Conservation (phyloP, 2,329 filamentous ascomycete species). For the Spiromastix sp. region DNA sequence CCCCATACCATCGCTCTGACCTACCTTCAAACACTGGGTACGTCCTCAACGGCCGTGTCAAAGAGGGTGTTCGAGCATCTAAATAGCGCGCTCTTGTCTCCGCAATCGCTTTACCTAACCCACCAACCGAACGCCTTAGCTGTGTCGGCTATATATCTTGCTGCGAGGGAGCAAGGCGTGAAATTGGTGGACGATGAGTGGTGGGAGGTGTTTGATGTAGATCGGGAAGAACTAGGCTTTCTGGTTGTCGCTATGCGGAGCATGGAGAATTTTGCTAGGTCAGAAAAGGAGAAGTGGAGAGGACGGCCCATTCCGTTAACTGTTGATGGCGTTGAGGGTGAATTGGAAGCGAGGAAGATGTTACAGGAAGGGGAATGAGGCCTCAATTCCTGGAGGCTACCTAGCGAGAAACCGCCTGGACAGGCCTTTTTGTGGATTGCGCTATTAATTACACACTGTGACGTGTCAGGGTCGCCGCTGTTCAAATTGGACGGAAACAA, state of each 20-base stretch:
- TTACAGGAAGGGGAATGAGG: conserved; percentile 30
- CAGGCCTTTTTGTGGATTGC: no score
- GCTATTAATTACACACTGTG: no score
- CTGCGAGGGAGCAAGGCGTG: conserved; percentile 62
- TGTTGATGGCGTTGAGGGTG: conserved; percentile 46
- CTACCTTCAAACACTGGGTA: conserved; percentile 82
- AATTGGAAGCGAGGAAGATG: conserved; percentile 45
- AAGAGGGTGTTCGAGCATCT: conserved; percentile 62
- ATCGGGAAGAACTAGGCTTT: conserved; percentile 88
- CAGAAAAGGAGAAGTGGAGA: conserved; percentile 49
- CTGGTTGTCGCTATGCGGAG: conserved; percentile 78
- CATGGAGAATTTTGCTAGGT: conserved; percentile 57
- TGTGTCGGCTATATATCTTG: conserved; percentile 82
- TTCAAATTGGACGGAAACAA: no score
- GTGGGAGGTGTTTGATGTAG: conserved; percentile 98
- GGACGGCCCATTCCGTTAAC: conserved; percentile 46
- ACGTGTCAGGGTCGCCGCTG: no score
- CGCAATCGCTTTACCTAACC: conserved; percentile 81
- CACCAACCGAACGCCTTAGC: conserved; percentile 82
- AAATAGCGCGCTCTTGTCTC: conserved; percentile 77
- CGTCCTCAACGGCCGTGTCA: conserved; percentile 49
- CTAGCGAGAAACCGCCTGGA: no score
- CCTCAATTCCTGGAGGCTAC: no score
- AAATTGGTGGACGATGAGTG: conserved; percentile 77
- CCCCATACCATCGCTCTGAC: conserved; percentile 82